Percentiles rank a stretch among this genome's conserved stretches.
Conservation (phyloP, 2,329 filamentous ascomycete species). For the Fusarium beomiforme region DNA sequence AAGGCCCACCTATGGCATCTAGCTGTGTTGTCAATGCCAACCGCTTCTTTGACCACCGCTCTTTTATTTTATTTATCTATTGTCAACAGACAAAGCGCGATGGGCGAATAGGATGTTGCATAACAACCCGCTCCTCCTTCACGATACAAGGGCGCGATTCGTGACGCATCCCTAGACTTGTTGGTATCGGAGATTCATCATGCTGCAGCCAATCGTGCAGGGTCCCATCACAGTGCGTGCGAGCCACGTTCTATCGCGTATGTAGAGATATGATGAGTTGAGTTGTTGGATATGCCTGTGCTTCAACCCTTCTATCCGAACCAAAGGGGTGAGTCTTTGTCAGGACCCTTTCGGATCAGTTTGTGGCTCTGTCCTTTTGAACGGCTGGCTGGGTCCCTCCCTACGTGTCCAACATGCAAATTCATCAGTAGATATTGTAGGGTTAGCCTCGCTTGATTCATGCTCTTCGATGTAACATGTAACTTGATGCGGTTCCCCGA, state of each 20-base stretch:
- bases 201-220: constrained; percentile 32
- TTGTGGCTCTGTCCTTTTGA: constrained; percentile 4
- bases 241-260: constrained; percentile 19
- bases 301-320: constrained; percentile 39
- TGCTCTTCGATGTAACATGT: constrained; percentile 18
- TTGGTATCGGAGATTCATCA: constrained; percentile 37
- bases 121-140: constrained; percentile 16
- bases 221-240: constrained; percentile 33
- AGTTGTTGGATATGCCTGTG: constrained; percentile 28
- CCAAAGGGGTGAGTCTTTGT: constrained; percentile 9
- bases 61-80: constrained; percentile 7
- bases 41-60: constrained; percentile 1
- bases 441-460: constrained; percentile 29
- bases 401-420: constrained; percentile 16
- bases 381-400: neutral
- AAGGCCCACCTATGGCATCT: neutral
- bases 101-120: constrained; percentile 23
- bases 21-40: neutral
- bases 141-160: constrained; percentile 33
- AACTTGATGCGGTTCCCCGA: constrained; percentile 21
- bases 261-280: constrained; percentile 18
- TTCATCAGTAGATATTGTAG: constrained; percentile 7
- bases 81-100: constrained; percentile 13
- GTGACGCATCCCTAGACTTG: constrained; percentile 38
- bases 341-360: neutral